Base-by-base conservation (phyloP, 1,139 yeast species). In the Kodamaea derodonti region DNA sequence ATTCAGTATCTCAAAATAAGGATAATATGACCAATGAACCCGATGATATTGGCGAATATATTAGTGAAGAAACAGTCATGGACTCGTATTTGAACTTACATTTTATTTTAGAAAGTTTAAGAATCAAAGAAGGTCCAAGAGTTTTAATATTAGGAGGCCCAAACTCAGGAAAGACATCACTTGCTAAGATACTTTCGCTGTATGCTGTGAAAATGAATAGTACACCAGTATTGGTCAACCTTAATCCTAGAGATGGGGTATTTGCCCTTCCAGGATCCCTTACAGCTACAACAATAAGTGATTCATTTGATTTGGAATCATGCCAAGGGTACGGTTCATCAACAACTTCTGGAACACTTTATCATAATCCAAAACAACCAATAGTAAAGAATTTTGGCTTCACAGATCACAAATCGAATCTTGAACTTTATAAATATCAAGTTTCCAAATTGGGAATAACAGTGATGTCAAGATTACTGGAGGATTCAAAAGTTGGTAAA, bases 281-380 rank as follows among this genome's bases (percentile, higher is more conserved):
- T 3, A 73, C 94, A 0, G 96, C 95, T 0, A 81, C 95, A 0
- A 86, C 95, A 0, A 72, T 90, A 4, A 80, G 90, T 29, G 95
- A 86, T 49, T 64, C 80, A 30, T 66, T 88, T 29, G 96, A 92
- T 51, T 75, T 86, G 20, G 95, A 87, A 49, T 72, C 82, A 31
- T 61, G 68, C 11, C 65, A 66, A 27, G 86, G 87, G 1, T 84
- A 92, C 77, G 97, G 97, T 7, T 80, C 83, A 33, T 73, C 92
- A 7, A 76, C 84, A 32, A 84, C 95, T 0, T 84, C 90, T n/a
- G 97, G 97, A 16, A 85, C 94, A 1, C 76, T 94, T 2, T 61
- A 71, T 33, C 75, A 85, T 39, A 95, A 86, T 55, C 87, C 92
- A 12, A 86, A 87, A 54, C 95, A 86, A 53, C 97, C 97, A 1